A percentile compares a stretch with the other conserved stretches of the same genome.
Evolutionary conservation across 192 early-diverging fungal genomes (phyloP).

Genomic region (Mortierella claussenii): DNA sequence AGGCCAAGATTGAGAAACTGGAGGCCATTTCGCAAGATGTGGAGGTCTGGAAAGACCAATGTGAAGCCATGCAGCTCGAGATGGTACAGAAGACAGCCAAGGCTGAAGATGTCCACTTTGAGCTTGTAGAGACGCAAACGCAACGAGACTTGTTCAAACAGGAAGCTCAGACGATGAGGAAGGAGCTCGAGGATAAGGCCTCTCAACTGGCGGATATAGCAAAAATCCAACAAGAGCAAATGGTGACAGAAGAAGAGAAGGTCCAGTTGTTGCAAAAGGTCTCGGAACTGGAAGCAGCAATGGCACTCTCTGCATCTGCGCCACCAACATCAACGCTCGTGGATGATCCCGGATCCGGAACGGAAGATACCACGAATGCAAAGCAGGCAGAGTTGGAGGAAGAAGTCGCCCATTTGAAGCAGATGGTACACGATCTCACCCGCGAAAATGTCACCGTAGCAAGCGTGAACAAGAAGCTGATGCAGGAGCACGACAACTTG

Average conservation of each 20-base stretch:
- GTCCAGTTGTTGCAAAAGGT: conserved; percentile 51
- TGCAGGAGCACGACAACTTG: conserved; percentile 62
- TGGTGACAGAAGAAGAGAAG: conserved; percentile 46
- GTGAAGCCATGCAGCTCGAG: conserved; percentile 51
- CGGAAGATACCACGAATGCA: conserved; percentile 10
- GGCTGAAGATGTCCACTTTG: conserved; percentile 24
- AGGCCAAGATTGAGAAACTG: conserved; percentile 26
- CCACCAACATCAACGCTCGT: too few relatives aligned
- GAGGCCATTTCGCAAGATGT: conserved; percentile 22
- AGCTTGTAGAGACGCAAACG: conserved; percentile 32
- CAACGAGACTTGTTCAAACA: conserved; percentile 46
- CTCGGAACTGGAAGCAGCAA: conserved; percentile 32
- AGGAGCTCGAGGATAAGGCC: conserved; percentile 20
- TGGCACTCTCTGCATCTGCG: conserved; percentile 22
- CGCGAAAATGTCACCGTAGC: conserved; percentile 60
- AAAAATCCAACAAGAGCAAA: conserved; percentile 23
- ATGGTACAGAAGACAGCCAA: conserved; percentile 42
- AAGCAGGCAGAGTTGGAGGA: conserved; percentile 49
- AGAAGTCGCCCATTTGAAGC: conserved; percentile 29
- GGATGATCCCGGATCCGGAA: not conserved
- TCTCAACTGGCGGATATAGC: conserved; percentile 7
- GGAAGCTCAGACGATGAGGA: conserved; percentile 21
- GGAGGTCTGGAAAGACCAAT: conserved; percentile 46
- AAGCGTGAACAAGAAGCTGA: conserved; percentile 65
- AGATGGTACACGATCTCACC: conserved; percentile 58